Evolutionary conservation across 306 rosid genomes (phyloP).

Genomic region (Cucurbita ficifolia): DNA sequence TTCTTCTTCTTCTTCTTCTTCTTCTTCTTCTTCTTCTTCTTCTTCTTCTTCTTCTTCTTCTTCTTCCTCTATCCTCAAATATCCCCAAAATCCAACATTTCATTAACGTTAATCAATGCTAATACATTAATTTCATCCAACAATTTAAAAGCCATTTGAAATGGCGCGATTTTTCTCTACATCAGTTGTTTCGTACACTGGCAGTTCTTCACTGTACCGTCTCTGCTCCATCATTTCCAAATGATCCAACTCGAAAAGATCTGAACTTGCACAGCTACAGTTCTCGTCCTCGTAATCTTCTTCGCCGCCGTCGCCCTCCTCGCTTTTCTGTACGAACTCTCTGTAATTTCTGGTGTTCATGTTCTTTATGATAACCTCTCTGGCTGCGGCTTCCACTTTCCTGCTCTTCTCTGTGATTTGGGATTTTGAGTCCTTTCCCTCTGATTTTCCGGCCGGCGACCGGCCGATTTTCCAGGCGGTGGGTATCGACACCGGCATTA

Average conservation of each 20-base stretch:
- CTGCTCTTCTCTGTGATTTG: constrained; percentile 16
- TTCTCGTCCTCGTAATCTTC: constrained; percentile 25
- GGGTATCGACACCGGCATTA: constrained; percentile 29
- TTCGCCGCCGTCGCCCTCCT: not conserved
- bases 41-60: too few species aligned
- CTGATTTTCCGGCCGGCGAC: constrained; percentile 15
- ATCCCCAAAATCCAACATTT: too few species aligned
- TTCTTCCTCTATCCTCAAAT: too few species aligned
- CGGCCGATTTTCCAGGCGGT: constrained; percentile 53
- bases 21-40: too few species aligned
- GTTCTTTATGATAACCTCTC: constrained; percentile 41
- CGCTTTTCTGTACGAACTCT: constrained; percentile 1
- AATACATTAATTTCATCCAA: not conserved
- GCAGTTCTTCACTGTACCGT: constrained; percentile 60
- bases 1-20: too few species aligned
- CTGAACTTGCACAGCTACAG: constrained; percentile 67
- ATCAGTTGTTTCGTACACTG: constrained; percentile 78
- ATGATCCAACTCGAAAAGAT: constrained; percentile 92
- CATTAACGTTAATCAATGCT: too few species aligned
- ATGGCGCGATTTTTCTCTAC: constrained; percentile 50
- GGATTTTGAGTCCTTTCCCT: not conserved
- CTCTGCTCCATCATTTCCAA: constrained; percentile 25
- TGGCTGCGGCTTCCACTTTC: constrained; percentile 32
- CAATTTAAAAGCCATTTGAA: constrained; percentile 21
- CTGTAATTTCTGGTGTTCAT: constrained; percentile 16